Evolutionary conservation across 495 filamentous ascomycete species (phyloP), one percentile per base, ranked within the genome.

Genomic region (Neurospora tetraspora): DNA sequence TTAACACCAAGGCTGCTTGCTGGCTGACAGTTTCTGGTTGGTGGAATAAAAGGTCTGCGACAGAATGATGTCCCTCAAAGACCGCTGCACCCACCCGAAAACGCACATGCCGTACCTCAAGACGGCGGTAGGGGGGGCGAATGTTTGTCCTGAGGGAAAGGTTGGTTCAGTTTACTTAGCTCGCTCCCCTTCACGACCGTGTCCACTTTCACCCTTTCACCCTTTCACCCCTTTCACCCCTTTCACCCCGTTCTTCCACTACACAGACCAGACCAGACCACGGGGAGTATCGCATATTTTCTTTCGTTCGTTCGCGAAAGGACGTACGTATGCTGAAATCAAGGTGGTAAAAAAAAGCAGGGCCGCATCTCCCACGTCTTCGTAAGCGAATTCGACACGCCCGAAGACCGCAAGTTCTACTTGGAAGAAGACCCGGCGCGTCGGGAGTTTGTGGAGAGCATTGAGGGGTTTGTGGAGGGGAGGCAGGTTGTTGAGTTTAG

Each of bases 341-440:
- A 34, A 34, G 31, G 31, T 34, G 31, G 31, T 34, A 9, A 14
- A 23, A 4, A 43, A n/a, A 27, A n/a, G 73, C 71, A 91, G 87
- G 78, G 81, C 36, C 86, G 82, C 3, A 84, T 86, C 70, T 87
- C 87, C 7, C 90, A 93, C 75, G 86, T 76, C 1, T 91, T 91
- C 73, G 80, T 92, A 3, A 74, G 83, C 39, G 83, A 90, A 75
- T 92, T 93, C 74, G 86, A 86, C 38, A 90, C 77, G 68, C 79
- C 81, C n/a, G 85, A 85, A 69, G 89, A 91, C 74, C 79, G 86
- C 39, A 77, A 84, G 11, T 91, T 88, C 74, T 90, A 88, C 74
- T 34, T 85, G 4, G 70, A 83, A 20, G 74, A 83, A n/a, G 89
- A 90, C 72, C 86, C 85, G 1, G 83, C 79, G n/a, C 87, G 90